Evolutionary conservation across 371 early-diverging fungal genomes (phyloP).

Genomic region (Encephalitozoon romaleae): DNA sequence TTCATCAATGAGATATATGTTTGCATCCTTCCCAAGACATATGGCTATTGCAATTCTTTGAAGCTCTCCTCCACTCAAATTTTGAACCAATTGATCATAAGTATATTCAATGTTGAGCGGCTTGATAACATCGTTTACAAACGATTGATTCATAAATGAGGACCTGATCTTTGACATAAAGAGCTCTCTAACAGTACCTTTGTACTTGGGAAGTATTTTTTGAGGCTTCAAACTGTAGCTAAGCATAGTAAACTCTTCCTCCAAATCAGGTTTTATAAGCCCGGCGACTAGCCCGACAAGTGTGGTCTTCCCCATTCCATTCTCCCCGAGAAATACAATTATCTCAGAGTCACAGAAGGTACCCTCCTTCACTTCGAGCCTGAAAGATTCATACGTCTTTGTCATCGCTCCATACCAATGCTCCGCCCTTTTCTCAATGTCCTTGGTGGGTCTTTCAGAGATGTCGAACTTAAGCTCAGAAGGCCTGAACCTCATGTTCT

Average conservation of each 20-base stretch:
- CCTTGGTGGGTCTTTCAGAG: slow-evolving; percentile 71
- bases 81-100: slow-evolving; percentile 76
- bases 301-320: slow-evolving; percentile 98
- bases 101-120: slow-evolving; percentile 82
- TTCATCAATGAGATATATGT: slow-evolving; percentile 96
- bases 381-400: slow-evolving; percentile 67
- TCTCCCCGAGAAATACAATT: slow-evolving; percentile 96
- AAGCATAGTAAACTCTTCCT: slow-evolving; percentile 71
- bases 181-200: slow-evolving; percentile 79
- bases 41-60: slow-evolving; percentile 95
- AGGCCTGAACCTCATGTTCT: slow-evolving; percentile 97
- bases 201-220: slow-evolving; percentile 90
- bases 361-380: slow-evolving; percentile 71
- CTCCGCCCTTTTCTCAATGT: slow-evolving; percentile 61
- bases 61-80: slow-evolving; percentile 96
- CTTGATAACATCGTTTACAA: slow-evolving; percentile 91
- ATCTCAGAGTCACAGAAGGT: slow-evolving; percentile 91
- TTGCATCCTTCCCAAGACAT: slow-evolving; percentile 84
- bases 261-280: slow-evolving; percentile 65
- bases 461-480: slow-evolving; percentile 86
- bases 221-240: slow-evolving; percentile 86
- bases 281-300: slow-evolving; percentile 91
- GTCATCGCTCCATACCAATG: slow-evolving; percentile 21
- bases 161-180: slow-evolving; percentile 81
- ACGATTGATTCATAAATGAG: slow-evolving; percentile 81